A percentile compares a stretch with the other conserved stretches of the same genome.
Conservation (phyloP, 257 asterid species). For the Plantago ovata region DNA sequence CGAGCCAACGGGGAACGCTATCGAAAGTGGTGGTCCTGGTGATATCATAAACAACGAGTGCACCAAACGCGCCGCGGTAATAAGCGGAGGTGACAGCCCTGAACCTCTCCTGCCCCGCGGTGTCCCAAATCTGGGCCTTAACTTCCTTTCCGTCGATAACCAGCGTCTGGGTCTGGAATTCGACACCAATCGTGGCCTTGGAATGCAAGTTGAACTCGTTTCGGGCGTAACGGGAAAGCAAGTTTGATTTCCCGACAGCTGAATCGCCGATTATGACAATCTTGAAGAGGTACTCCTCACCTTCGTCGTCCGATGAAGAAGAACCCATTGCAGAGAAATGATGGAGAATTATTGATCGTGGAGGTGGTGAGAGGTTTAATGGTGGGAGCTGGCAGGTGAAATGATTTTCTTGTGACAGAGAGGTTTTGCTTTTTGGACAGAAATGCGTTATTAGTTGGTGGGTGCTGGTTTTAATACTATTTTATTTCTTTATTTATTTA, state of each 20-base stretch:
- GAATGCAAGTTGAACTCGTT: conserved; percentile 70
- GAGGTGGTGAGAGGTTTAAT: too few relatives aligned
- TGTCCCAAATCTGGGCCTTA: conserved; percentile 77
- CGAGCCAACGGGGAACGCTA: conserved; percentile 58
- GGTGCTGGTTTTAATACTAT: too few relatives aligned
- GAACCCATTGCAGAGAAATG: too few relatives aligned
- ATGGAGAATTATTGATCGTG: too few relatives aligned
- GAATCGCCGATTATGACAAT: conserved; percentile 13
- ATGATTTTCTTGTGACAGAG: too few relatives aligned
- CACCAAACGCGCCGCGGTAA: conserved; percentile 76
- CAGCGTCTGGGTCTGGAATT: conserved; percentile 73
- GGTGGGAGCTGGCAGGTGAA: too few relatives aligned
- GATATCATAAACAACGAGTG: conserved; percentile 61
- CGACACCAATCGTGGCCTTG: conserved; percentile 69
- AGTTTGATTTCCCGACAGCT: conserved; percentile 10
- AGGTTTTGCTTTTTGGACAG: too few relatives aligned
- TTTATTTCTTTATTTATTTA: too few relatives aligned
- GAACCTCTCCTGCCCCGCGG: conserved; percentile 75
- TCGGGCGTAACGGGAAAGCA: conserved; percentile 17
- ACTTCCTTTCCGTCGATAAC: conserved; percentile 60
- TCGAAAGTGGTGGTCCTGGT: conserved; percentile 51
- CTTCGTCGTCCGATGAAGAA: too few relatives aligned
- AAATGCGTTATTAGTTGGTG: too few relatives aligned
- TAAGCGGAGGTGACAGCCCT: conserved; percentile 77
- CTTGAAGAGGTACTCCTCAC: background rate